Percentiles rank a stretch among this genome's conserved stretches.
Evolutionary conservation across 148 eudicot species (phyloP).

Genomic region (Amaranthus cruentus): DNA sequence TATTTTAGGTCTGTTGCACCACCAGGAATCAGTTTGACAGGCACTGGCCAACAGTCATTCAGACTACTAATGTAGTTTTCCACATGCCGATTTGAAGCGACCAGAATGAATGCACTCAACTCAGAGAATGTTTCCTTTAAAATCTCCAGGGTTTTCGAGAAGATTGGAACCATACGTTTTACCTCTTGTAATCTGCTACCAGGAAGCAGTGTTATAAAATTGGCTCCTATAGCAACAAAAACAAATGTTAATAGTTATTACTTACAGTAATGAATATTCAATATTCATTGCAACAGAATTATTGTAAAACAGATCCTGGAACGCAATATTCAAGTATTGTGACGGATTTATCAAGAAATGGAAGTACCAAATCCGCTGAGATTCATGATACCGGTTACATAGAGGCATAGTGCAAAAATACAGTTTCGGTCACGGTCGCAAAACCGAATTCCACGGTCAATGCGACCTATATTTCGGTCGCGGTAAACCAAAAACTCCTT

Average conservation of each 20-base stretch:
- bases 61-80: constrained; percentile 45
- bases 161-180: constrained; percentile 82
- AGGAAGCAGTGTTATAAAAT: constrained; percentile 69
- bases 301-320: background rate
- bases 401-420: background rate
- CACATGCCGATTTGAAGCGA: constrained; percentile 78
- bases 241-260: constrained; percentile 5
- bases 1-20: constrained; percentile 52
- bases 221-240: constrained; percentile 41
- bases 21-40: constrained; percentile 58
- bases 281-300: background rate
- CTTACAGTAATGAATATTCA: background rate
- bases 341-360: background rate
- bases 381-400: background rate
- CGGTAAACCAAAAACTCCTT: too few relatives aligned
- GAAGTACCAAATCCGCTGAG: background rate
- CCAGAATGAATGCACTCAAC: constrained; percentile 50
- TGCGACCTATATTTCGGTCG: too few relatives aligned
- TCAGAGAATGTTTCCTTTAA: constrained; percentile 49
- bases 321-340: background rate
- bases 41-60: constrained; percentile 52
- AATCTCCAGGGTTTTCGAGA: constrained; percentile 48
- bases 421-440: too few relatives aligned
- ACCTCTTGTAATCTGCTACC: constrained; percentile 99
- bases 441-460: too few relatives aligned